These are phyloP conservation scores for Daldinia sp. DNA, from an alignment of 2,329 filamentous ascomycete genomes.

Conservation along the genomic window DNA sequence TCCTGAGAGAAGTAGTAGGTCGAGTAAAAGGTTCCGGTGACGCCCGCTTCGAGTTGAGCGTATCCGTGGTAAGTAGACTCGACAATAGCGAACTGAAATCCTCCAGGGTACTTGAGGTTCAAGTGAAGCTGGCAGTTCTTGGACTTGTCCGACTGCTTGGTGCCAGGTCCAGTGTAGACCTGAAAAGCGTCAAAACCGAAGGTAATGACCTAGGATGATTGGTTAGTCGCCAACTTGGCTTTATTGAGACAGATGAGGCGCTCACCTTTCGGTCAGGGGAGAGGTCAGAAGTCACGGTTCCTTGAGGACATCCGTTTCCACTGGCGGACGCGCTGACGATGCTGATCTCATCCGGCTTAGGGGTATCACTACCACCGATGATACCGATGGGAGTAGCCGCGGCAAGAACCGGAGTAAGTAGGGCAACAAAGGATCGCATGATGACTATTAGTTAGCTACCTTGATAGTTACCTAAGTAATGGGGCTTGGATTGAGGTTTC, in stretches of 20 bases:
- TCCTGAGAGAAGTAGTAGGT: constrained; percentile 64
- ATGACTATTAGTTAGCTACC: constrained; percentile 37
- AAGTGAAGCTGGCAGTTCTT: constrained; percentile 64
- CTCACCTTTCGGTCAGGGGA: constrained; percentile 58
- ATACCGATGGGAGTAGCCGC: constrained; percentile 54
- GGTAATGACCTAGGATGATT: constrained; percentile 55
- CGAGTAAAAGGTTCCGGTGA: constrained; percentile 60
- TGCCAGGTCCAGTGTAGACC: constrained; percentile 61
- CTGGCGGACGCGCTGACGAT: constrained; percentile 57
- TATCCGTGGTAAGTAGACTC: constrained; percentile 64
- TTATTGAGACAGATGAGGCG: neutral
- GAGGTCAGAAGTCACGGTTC: constrained; percentile 57
- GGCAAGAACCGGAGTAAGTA: constrained; percentile 54
- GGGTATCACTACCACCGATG: constrained; percentile 51
- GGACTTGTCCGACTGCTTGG: constrained; percentile 52
- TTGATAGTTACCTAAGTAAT: constrained; percentile 7
- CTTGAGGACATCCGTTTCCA: constrained; percentile 60
- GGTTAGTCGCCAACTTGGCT: constrained; percentile 20
- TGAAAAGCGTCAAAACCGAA: constrained; percentile 62
- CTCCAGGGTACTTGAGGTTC: constrained; percentile 60
- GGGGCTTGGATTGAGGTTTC: constrained; percentile 13
- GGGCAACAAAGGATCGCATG: constrained; percentile 54
- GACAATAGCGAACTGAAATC: constrained; percentile 61
- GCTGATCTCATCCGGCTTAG: constrained; percentile 57
- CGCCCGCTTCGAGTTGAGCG: constrained; percentile 59